phyloP scores from a whole-genome alignment of 805 yeast species.

The Grigorovia yakushimaensis region DNA sequence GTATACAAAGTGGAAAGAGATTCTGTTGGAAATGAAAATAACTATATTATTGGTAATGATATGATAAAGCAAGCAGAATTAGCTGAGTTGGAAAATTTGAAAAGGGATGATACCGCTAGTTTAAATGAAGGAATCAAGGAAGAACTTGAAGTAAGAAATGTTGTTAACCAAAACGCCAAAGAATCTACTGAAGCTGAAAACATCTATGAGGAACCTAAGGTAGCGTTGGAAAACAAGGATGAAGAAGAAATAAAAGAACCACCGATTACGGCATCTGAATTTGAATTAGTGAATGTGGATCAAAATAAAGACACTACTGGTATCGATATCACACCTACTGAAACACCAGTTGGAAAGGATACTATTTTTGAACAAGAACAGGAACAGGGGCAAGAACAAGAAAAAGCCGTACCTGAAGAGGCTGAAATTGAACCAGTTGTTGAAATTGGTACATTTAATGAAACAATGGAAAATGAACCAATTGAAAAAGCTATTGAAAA shows the following conservation, averaged over 20 bases:
- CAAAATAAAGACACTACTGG: not conserved
- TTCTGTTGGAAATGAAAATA: slow-evolving; percentile 35
- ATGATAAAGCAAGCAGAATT: slow-evolving; percentile 2
- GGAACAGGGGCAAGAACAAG: not conserved
- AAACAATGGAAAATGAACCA: slow-evolving; percentile 1
- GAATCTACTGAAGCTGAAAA: not conserved
- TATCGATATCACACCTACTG: not conserved
- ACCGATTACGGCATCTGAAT: not conserved
- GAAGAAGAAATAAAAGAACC: not conserved
- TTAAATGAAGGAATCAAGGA: not conserved
- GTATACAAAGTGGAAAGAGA: slow-evolving; percentile 31
- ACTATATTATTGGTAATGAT: slow-evolving; percentile 21
- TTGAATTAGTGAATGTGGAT: not conserved
- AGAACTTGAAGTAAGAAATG: not conserved
- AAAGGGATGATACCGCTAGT: not conserved
- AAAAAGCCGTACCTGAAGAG: not conserved
- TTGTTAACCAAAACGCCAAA: not conserved
- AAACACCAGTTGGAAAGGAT: not conserved
- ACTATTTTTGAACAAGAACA: not conserved
- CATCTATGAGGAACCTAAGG: not conserved
- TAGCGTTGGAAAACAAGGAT: not conserved
- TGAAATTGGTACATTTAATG: not conserved
- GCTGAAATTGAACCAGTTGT: not conserved
- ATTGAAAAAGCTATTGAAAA: slow-evolving; percentile 1
- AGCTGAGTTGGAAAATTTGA: slow-evolving; percentile 1